Base-by-base conservation (phyloP, 164 flowering plant species). In the Warburgia ugandensis region DNA sequence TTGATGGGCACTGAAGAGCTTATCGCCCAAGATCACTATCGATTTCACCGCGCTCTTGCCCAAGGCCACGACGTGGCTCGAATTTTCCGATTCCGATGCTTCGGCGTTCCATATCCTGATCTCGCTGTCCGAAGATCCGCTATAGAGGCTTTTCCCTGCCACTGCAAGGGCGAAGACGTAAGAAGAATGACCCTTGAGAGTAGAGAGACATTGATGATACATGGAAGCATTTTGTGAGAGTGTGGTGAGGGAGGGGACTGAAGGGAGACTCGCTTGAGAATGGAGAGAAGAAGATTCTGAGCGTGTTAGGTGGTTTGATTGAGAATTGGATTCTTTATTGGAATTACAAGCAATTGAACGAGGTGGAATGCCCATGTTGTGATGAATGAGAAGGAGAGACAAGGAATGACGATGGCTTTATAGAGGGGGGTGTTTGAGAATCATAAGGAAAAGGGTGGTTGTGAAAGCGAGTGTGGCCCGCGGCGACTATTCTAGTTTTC, bases 11-110 rank as follows among this genome's bases (percentile, higher is more conserved):
- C 72, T 83, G 57, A 81, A 70, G 19, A 87, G 77, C 50, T 68
- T 79, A 20, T 78, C 71, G 2, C 64, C 63, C 1, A 48, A 55
- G 2, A 78, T 65, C 0, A 73, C 71, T 1, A 91, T 46, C 14
- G 85, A 77, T 63, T 91, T 91, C 9, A 87, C 84, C 3, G 92
- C 87, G n/a, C 88, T 80, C 17, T 73, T 61, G 5, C 83, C 79
- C 0, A 50, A 45, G 2, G 74, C 68, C 6, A 62, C 46, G 63
- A 64, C 69, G 54, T 51, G 5, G 30, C 23, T 11, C 20, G 37
- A 49, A 29, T 37, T 13, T 45, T 32, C 11, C 50, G 20, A 21
- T 48, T 6, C 16, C 45, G 29, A 61, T 53, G 1, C 42, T 53
- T 61, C 42, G 17, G 50, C 66, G 21, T 31, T 40, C 86, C 87